Conservation (phyloP, 78 protist species). For the Protostelium mycophagum region DNA sequence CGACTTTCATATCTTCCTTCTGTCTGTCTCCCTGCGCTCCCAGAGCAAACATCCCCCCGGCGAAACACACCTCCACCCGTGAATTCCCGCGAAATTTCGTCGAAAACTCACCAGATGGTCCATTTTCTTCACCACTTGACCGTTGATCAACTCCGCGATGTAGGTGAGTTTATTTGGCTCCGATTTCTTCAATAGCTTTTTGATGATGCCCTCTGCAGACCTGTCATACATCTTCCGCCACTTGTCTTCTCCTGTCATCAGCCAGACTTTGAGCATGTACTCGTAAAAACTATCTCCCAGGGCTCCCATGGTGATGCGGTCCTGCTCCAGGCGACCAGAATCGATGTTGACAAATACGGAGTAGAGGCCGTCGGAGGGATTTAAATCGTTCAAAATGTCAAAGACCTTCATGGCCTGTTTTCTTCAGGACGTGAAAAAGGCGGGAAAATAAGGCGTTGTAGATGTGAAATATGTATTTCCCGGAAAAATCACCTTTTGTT, state of each 20-base stretch:
- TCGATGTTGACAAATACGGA: background rate
- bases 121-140: constrained; percentile 6
- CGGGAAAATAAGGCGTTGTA: no score
- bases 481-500: background rate
- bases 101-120: constrained; percentile 19
- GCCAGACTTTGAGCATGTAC: constrained; percentile 64
- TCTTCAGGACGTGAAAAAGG: background rate
- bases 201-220: constrained; percentile 16
- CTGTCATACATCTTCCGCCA: constrained; percentile 42
- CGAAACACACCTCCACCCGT: constrained; percentile 65
- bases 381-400: background rate
- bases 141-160: constrained; percentile 12
- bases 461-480: background rate
- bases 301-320: constrained; percentile 26
- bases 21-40: constrained; percentile 15
- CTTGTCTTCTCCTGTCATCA: constrained; percentile 8
- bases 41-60: constrained; percentile 76
- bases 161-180: background rate
- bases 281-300: constrained; percentile 88
- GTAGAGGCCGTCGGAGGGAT: background rate
- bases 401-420: background rate
- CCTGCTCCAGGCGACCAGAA: background rate
- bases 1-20: background rate
- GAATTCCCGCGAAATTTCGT: background rate
- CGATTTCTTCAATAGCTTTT: constrained; percentile 12